Percentiles rank a stretch among this genome's conserved stretches.
Evolutionary conservation across 2,329 filamentous ascomycete species (phyloP).

Genomic region (Beauveria medogensis): DNA sequence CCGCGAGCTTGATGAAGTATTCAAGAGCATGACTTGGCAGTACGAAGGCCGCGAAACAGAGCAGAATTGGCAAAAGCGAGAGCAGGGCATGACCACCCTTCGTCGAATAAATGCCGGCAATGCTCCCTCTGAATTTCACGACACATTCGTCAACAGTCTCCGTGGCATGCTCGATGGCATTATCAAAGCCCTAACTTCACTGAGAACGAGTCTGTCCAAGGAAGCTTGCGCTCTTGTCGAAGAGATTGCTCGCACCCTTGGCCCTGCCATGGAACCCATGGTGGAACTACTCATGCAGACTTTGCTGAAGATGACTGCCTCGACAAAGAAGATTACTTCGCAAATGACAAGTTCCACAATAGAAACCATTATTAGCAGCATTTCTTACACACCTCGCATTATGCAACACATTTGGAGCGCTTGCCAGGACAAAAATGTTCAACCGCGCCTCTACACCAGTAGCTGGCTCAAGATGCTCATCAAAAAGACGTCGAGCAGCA

Average conservation of each 20-base stretch:
- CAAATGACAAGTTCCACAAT: constrained; percentile 75
- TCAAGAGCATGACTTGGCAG: constrained; percentile 68
- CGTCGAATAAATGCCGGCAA: constrained; percentile 78
- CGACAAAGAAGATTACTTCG: constrained; percentile 87
- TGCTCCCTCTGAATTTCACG: constrained; percentile 65
- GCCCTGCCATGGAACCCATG: constrained; percentile 75
- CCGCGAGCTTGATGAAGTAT: constrained; percentile 79
- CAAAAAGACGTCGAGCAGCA: constrained; percentile 69
- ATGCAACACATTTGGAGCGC: constrained; percentile 80
- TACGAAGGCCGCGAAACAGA: constrained; percentile 89
- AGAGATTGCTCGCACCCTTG: constrained; percentile 69
- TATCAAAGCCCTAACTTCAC: constrained; percentile 72
- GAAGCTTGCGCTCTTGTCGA: constrained; percentile 79
- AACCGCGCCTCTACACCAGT: constrained; percentile 69
- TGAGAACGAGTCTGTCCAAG: constrained; percentile 83
- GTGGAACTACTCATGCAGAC: constrained; percentile 84
- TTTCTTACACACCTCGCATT: constrained; percentile 70
- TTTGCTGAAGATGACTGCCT: constrained; percentile 80
- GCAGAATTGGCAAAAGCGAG: constrained; percentile 81
- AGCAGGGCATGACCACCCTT: constrained; percentile 70
- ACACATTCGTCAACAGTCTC: constrained; percentile 60
- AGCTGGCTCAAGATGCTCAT: constrained; percentile 81
- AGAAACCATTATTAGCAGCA: constrained; percentile 70
- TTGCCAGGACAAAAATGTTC: constrained; percentile 87
- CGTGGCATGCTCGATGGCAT: constrained; percentile 78